phyloP scores from a whole-genome alignment of 2,329 filamentous ascomycete species.

The Aspergillus japonicus region DNA sequence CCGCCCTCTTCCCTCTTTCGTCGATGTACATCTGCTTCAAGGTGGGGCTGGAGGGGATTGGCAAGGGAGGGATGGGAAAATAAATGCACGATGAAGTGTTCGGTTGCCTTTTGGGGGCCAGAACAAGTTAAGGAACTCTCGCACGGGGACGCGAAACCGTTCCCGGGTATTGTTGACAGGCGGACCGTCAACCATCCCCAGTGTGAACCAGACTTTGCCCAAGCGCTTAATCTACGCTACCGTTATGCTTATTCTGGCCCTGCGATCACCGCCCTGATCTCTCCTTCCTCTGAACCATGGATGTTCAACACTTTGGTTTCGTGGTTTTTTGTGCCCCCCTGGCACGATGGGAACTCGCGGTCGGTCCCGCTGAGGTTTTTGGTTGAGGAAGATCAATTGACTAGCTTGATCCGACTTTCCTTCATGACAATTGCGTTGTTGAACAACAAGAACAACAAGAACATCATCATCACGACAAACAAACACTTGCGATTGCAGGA shows the following conservation, averaged over 20 bases:
- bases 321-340: neutral
- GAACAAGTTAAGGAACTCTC: neutral
- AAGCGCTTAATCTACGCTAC: conserved; percentile 24
- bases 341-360: neutral
- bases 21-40: conserved; percentile 11
- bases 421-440: neutral
- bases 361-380: neutral
- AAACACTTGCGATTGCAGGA: neutral
- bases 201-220: conserved; percentile 24
- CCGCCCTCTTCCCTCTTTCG: conserved; percentile 7
- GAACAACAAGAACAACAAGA: no score
- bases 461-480: no score
- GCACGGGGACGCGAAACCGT: conserved; percentile 9
- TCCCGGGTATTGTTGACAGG: conserved; percentile 15
- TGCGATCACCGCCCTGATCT: conserved; percentile 2
- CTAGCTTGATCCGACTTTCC: neutral
- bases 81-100: conserved; percentile 25
- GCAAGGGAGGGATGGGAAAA: conserved; percentile 6
- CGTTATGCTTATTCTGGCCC: conserved; percentile 27
- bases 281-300: conserved; percentile 11
- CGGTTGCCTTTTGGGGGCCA: conserved; percentile 16
- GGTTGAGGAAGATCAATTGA: neutral
- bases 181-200: conserved; percentile 20
- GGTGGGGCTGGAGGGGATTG: conserved; percentile 4
- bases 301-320: neutral